These are phyloP conservation scores for Brassica nigra DNA, from an alignment of 345 rosid genomes.

Conservation along the genomic window DNA sequence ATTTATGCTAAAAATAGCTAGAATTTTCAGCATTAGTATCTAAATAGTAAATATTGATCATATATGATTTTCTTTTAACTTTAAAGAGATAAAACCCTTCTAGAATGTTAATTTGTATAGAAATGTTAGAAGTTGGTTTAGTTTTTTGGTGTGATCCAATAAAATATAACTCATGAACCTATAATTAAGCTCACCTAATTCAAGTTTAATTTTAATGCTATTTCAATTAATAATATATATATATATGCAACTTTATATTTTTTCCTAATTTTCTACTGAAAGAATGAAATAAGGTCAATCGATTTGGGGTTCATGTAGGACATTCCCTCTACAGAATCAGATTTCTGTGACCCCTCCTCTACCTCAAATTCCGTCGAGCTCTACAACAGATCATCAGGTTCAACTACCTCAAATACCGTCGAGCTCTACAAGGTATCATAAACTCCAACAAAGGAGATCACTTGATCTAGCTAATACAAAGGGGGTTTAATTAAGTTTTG, in stretches of 20 bases:
- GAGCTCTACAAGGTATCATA: constrained; percentile 11
- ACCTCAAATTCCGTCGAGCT: not conserved
- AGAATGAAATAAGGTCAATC: too few species aligned
- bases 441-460: not conserved
- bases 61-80: not conserved
- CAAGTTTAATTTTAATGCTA: not conserved
- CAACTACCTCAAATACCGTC: not conserved
- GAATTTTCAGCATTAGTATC: not conserved
- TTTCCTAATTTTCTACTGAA: not conserved
- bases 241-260: not conserved
- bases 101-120: not conserved
- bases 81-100: not conserved
- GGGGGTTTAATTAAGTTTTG: not conserved
- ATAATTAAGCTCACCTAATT: not conserved
- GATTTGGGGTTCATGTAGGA: not conserved
- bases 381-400: not conserved
- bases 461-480: not conserved
- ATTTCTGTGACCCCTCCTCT: not conserved
- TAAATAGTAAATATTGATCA: not conserved
- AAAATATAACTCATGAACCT: not conserved
- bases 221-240: not conserved
- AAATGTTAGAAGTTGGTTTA: not conserved
- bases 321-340: not conserved
- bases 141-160: not conserved
- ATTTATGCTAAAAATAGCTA: too few species aligned